phyloP scores from a whole-genome alignment of 257 asterid species.

The Henckelia pumila region DNA sequence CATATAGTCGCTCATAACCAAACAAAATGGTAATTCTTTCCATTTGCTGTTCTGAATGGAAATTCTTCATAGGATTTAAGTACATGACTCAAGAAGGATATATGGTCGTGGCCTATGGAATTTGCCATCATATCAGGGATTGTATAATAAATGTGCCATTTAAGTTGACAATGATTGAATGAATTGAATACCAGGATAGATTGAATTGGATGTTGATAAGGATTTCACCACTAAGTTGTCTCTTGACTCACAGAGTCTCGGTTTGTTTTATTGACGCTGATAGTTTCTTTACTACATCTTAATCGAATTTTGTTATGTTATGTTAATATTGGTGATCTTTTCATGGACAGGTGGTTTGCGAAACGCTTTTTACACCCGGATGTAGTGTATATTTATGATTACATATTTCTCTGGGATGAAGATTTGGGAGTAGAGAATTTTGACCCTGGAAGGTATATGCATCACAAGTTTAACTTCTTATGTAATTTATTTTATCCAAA shows the following conservation, averaged over 20 bases:
- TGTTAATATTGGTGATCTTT: constrained; percentile 1
- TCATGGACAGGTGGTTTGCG: constrained; percentile 88
- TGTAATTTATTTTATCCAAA: background rate
- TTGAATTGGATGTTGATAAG: background rate
- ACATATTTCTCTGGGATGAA: constrained; percentile 98
- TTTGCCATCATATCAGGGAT: background rate
- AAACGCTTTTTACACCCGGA: constrained; percentile 94
- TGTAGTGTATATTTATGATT: constrained; percentile 75
- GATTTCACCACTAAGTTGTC: background rate
- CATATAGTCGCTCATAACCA: constrained; percentile 91
- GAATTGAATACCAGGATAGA: background rate
- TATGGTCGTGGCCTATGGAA: constrained; percentile 6
- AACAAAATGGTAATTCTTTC: constrained; percentile 76
- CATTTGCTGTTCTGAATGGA: background rate
- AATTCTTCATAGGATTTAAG: constrained; percentile 8
- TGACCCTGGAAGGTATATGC: constrained; percentile 78
- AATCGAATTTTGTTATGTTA: background rate
- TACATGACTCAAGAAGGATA: constrained; percentile 9
- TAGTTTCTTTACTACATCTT: background rate
- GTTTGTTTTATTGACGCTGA: background rate
- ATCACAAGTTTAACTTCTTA: background rate
- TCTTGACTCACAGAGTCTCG: background rate
- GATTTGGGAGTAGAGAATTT: constrained; percentile 89
- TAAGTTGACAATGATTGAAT: background rate
- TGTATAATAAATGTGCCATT: background rate